Evolutionary conservation across 352 stramenopile genomes (phyloP).

Genomic region (Phytophthora pini): DNA sequence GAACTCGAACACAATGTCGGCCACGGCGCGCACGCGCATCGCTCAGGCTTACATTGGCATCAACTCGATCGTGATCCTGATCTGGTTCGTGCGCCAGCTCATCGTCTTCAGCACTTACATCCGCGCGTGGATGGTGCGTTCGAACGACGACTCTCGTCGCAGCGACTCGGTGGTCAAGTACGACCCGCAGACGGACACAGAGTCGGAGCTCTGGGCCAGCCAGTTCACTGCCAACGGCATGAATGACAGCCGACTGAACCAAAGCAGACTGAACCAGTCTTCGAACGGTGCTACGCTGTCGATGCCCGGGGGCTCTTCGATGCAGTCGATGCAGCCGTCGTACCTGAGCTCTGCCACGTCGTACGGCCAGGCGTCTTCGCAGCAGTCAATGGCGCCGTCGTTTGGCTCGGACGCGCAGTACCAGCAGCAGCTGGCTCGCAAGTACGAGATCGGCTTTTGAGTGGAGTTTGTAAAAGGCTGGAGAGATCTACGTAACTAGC

Average conservation of each 20-base stretch:
- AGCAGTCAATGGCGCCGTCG: conserved; percentile 20
- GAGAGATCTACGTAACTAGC: no score
- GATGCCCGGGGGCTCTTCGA: conserved; percentile 12
- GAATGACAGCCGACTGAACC: conserved; percentile 1
- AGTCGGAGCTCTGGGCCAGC: conserved; percentile 55
- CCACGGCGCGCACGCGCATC: conserved; percentile 38
- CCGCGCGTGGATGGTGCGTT: conserved; percentile 59
- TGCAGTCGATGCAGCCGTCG: conserved; percentile 13
- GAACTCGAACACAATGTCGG: conserved; percentile 52
- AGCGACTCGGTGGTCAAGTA: conserved; percentile 33
- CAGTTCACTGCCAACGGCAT: conserved; percentile 28
- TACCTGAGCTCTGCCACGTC: conserved; percentile 14
- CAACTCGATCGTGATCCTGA: conserved; percentile 66
- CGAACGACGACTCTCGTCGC: conserved; percentile 38
- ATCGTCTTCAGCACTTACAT: conserved; percentile 67
- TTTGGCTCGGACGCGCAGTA: conserved; percentile 7
- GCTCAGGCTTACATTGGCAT: conserved; percentile 68
- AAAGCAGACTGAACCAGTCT: conserved; percentile 17
- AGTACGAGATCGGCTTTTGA: conserved; percentile 6
- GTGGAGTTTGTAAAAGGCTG: neutral
- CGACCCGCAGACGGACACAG: conserved; percentile 40
- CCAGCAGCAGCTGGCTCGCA: conserved; percentile 10
- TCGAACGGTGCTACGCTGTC: conserved; percentile 11
- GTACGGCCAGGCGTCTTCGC: conserved; percentile 19
- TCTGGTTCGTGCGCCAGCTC: conserved; percentile 65